Evolutionary conservation across 2,329 filamentous ascomycete species (phyloP), one percentile per base, ranked within the genome.

Genomic region (Salinomyces thailandicus): DNA sequence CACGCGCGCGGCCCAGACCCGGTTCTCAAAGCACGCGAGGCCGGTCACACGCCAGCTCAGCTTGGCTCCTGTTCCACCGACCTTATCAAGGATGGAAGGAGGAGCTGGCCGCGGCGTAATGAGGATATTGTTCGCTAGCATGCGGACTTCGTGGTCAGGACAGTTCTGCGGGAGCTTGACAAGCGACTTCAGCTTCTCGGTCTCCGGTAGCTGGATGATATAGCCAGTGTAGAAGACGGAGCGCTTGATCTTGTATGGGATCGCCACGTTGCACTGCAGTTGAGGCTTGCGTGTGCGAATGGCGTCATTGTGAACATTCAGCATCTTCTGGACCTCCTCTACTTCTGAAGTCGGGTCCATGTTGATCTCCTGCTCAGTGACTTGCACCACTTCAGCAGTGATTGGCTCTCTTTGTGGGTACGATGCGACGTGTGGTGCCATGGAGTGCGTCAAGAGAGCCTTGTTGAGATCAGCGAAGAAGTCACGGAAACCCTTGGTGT

Each of bases 161-260:
- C 77, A 64, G 39, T 72, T 71, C 3, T 66, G 53, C 3, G 80
- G 79, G 14, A 85, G 64, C 35, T 76, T 61, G 18, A 79, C 76
- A n/a, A 93, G 69, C 5, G 73, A 71, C 38, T 83, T 72, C 24
- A 96, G 68, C 37, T 73, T 76, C 52, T 82, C 74, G 2, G 79
- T 80, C 57, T 91, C 84, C 17, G 73, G 67, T 32, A 76, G 68
- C 27, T 70, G 70, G 46, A 98, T 79, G 61, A 93, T 75, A 61
- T 98, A 96, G 33, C 85, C 85, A 1, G 91, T 95, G 62, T 89
- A 95, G 61, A 86, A 85, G 33, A 94, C 80, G 1, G 78, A 85
- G 56, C 87, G 87, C 59, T 84, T 85, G 57, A 98, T 85, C 48
- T 75, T 71, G 42, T 91, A 63, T 1, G 64, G 69, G 31, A 63